These are phyloP conservation scores for Phytophthora agathidicida DNA, from an alignment of 352 stramenopile genomes.

Conservation along the genomic window DNA sequence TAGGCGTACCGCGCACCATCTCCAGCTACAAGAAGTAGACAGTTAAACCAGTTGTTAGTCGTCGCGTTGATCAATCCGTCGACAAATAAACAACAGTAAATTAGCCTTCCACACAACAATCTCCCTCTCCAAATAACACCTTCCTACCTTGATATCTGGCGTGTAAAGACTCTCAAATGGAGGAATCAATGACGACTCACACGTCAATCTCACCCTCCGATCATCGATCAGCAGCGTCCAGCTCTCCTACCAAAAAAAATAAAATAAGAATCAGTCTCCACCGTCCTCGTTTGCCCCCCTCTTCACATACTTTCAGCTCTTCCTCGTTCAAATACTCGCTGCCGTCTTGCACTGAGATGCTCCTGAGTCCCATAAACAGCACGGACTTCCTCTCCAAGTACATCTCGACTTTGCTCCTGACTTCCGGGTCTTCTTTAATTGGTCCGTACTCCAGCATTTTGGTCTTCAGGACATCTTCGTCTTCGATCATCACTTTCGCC, in stretches of 20 bases:
- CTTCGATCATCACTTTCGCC: conserved; percentile 77
- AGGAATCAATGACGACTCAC: conserved; percentile 80
- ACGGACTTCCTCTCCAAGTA: conserved; percentile 82
- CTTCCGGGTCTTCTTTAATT: conserved; percentile 84
- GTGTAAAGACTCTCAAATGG: conserved; percentile 84
- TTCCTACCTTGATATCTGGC: conserved; percentile 60
- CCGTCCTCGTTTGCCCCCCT: not conserved
- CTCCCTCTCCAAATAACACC: not conserved
- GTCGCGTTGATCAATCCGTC: conserved; percentile 1
- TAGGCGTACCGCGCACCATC: conserved; percentile 56
- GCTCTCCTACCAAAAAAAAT: conserved; percentile 57
- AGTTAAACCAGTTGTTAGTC: conserved; percentile 2
- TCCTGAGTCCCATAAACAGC: conserved; percentile 76
- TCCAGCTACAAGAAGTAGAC: conserved; percentile 45
- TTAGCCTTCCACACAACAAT: not conserved
- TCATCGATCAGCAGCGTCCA: conserved; percentile 87
- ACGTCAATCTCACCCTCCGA: conserved; percentile 73
- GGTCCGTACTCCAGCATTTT: conserved; percentile 87
- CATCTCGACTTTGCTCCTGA: conserved; percentile 87
- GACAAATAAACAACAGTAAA: conserved; percentile 10
- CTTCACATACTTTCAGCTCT: conserved; percentile 54
- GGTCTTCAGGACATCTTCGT: conserved; percentile 70
- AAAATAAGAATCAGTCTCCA: conserved; percentile 4
- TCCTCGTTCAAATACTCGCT: conserved; percentile 65
- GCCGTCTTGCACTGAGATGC: conserved; percentile 60